Conservation (phyloP, 176 grass and related monocot species). For the Cenchrus fungigraminus region DNA sequence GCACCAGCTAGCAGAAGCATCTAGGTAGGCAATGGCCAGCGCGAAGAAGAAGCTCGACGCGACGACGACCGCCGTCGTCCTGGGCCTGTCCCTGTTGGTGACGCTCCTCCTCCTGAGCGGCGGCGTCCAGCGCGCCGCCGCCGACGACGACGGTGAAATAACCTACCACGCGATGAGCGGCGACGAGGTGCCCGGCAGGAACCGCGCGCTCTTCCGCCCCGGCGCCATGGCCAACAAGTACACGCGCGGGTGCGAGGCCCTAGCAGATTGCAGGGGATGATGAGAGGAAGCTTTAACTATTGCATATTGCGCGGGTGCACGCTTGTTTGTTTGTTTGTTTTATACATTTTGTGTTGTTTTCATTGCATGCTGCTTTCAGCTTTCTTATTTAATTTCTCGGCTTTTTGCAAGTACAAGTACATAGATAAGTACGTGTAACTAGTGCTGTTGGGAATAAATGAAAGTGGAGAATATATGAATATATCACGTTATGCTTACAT, state of each 20-base stretch:
- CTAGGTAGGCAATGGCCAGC: conserved; percentile 24
- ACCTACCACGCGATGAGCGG: neutral
- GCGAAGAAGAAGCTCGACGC: neutral
- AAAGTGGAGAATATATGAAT: too few species aligned
- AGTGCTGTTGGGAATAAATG: too few species aligned
- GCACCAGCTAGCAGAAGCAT: neutral
- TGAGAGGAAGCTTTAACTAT: too few species aligned
- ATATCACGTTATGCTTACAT: too few species aligned
- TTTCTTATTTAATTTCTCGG: too few species aligned
- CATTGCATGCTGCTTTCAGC: too few species aligned
- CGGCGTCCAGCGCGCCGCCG: conserved; percentile 18
- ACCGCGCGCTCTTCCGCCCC: neutral
- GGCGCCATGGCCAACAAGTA: neutral
- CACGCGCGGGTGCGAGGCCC: neutral
- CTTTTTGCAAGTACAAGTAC: too few species aligned
- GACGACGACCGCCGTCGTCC: neutral
- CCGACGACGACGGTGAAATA: neutral
- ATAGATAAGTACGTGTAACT: too few species aligned
- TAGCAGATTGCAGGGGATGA: neutral
- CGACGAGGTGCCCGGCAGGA: neutral
- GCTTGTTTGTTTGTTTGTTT: too few species aligned
- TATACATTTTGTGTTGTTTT: too few species aligned
- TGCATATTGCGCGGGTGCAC: too few species aligned
- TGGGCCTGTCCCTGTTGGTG: conserved; percentile 23
- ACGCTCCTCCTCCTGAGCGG: conserved; percentile 28